Evolutionary conservation across 768 basidiomycete genomes (phyloP), one percentile per base, ranked within the genome.

Genomic region (Amanita exitialis): DNA sequence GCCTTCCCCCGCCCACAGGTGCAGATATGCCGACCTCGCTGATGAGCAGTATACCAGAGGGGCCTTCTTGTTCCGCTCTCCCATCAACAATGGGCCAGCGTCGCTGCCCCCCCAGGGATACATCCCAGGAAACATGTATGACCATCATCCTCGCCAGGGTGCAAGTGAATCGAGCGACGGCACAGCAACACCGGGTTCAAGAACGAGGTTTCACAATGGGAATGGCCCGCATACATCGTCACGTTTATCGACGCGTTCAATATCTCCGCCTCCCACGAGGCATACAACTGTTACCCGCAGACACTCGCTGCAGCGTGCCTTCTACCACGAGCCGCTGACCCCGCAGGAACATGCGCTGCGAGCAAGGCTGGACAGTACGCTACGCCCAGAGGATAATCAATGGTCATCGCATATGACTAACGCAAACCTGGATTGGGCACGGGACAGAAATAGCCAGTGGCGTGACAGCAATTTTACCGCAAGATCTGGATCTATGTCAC

Each of bases 21-120:
- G 43, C 51, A 45, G 51, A 20, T 47, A 52, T 18, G 42, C 51
- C 27, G 52, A 25, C 52, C 49, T 52, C 8, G 42, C 30, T 18
- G 54, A 56, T 32, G 59, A 59, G 36, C 54, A 60, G 27, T 56
- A 56, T 27, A 58, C 56, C 21, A 56, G 59, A 38, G 64, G 51
- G 32, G 61, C 60, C 50, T 64, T 53, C 61, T 64, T 60, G 27
- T 73, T 62, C 64, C 71, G 54, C 61, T 64, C 61, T 18, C 62
- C 63, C 23, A 58, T 63, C 47, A 60, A 27, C 44, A 51, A 51
- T 23, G 49, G 42, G 32, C 49, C 49, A 32, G 35, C 34, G 16
- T 51, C 49, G 10, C 42, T 42, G 2, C 20, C 18, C 2, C n/a
- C 28, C n/a, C 25, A 36, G 13, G 28, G 8, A 16, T 42, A n/a